Base-by-base conservation (phyloP, 2,329 filamentous ascomycete genomes). In the Colletotrichum tanaceti region DNA sequence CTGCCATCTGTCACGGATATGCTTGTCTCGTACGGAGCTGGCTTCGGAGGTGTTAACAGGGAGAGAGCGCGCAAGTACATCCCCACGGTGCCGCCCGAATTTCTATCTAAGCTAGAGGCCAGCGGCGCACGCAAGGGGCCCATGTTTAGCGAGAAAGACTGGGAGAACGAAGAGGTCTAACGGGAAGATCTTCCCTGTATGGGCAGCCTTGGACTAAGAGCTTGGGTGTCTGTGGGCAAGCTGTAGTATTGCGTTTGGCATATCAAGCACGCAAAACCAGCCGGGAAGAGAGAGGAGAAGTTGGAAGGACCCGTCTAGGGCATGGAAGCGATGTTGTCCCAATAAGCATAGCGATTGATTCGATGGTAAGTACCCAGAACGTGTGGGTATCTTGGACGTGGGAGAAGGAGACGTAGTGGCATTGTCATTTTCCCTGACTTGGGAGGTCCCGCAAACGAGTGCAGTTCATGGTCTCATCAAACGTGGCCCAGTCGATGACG, bases 1-100 rank as follows among this genome's bases (percentile, higher is more conserved):
- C 84, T 99, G 35, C 96, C 96, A 1, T 97, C 95, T 1, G 96
- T 93, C 65, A 98, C 94, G 32, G 96, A 99, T 78, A 99, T 99
- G 96, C 86, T 98, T 55, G 89, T 99, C 55, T 95, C 91, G 72
- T 99, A 97, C 75, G 96, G 96, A 0, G 94, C 96, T 14, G 96
- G 96, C 0, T 96, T 98, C 75, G 96, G 96, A 5, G 96, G 96
- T 0, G 84, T 96, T 54, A 97, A 99, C 81, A 87, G 92, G 71
- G 96, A 98, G 80, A 87, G 94, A 65, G 96, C 97, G 79, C 87
- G 93, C 72, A 97, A 97, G 81, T 99, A 99, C 78, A 97, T 97
- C 53, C 96, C 96, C 2, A 97, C 93, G 0, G 93, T 99, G 61
- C 95, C 96, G 20, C 91, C 94, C 0, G 96, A 99, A 80, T 97